Conservation (phyloP, 108 stramenopile species). For the Discostella pseudostelligera region DNA sequence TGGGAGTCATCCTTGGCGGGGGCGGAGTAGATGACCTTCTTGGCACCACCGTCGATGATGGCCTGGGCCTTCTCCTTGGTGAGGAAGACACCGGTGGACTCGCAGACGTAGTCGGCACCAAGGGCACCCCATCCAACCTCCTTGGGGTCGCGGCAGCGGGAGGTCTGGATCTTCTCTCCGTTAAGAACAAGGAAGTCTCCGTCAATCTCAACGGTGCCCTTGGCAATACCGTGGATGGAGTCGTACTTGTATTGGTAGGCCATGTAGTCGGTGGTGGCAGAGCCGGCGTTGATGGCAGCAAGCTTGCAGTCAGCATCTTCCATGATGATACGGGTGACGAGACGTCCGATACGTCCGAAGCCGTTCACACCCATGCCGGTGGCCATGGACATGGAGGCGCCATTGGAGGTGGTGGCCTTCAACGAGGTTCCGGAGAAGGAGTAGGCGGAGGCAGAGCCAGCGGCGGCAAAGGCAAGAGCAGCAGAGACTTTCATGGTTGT, state of each 20-base stretch:
- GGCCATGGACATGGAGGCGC: slow-evolving; percentile 75
- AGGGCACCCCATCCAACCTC: slow-evolving; percentile 92
- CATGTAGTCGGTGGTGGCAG: slow-evolving; percentile 96
- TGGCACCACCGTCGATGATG: slow-evolving; percentile 97
- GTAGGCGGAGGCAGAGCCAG: slow-evolving; percentile 73
- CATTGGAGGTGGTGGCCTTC: slow-evolving; percentile 58
- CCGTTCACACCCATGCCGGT: slow-evolving; percentile 94
- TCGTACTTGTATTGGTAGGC: slow-evolving; percentile 99
- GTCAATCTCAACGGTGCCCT: slow-evolving; percentile 94
- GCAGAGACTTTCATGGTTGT: slow-evolving; percentile 77
- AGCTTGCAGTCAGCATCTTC: slow-evolving; percentile 85
- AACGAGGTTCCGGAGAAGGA: slow-evolving; percentile 77
- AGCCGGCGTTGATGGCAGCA: slow-evolving; percentile 94
- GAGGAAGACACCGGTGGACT: slow-evolving; percentile 99
- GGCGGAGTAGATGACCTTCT: slow-evolving; percentile 99
- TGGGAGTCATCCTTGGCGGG: slow-evolving; percentile 99
- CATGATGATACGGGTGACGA: slow-evolving; percentile 96
- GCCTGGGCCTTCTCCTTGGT: slow-evolving; percentile 91
- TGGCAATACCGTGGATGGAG: slow-evolving; percentile 96
- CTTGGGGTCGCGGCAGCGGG: slow-evolving; percentile 93
- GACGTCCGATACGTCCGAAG: slow-evolving; percentile 99
- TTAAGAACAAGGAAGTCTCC: slow-evolving; percentile 95
- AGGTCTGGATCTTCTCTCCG: slow-evolving; percentile 91
- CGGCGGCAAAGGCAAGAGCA: slow-evolving; percentile 54
- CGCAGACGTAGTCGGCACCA: slow-evolving; percentile 97